Evolutionary conservation across 23 red algal species (phyloP).

Genomic region (Gracilaria caudata): DNA sequence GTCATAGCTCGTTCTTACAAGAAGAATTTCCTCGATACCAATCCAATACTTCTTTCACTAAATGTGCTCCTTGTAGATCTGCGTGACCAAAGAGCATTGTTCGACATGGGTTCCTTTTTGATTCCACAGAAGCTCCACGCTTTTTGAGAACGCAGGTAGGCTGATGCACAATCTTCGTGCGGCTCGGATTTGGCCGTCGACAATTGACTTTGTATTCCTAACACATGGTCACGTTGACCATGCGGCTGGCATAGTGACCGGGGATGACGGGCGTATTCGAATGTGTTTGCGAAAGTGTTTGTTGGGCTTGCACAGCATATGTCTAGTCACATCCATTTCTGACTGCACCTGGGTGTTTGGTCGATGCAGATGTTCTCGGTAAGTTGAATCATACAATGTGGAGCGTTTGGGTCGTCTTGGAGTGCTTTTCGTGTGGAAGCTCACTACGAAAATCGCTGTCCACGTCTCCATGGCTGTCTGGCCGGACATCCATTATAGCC

Average conservation of each 20-base stretch:
- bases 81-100: constrained; percentile 10
- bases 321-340: constrained; percentile 21
- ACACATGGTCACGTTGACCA: constrained; percentile 55
- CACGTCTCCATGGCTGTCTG: too few species aligned
- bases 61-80: constrained; percentile 42
- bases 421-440: background rate
- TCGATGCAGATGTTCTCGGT: background rate
- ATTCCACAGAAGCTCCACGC: constrained; percentile 22
- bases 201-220: constrained; percentile 36
- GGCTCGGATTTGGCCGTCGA: constrained; percentile 6
- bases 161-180: constrained; percentile 45
- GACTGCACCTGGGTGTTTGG: background rate
- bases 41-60: constrained; percentile 1
- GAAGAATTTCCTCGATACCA: constrained; percentile 12
- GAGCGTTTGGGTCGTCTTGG: too few species aligned
- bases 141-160: constrained; percentile 17
- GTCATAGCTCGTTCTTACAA: constrained; percentile 29
- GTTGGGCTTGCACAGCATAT: constrained; percentile 16
- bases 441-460: too few species aligned
- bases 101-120: constrained; percentile 42
- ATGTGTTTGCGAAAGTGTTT: constrained; percentile 38
- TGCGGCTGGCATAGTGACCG: constrained; percentile 34
- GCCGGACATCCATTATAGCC: too few species aligned
- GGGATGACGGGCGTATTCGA: constrained; percentile 42
- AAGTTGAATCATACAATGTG: background rate